These are phyloP conservation scores for Paracamarosporium sp. DNA, from an alignment of 2,329 filamentous ascomycete genomes.

Conservation along the genomic window DNA sequence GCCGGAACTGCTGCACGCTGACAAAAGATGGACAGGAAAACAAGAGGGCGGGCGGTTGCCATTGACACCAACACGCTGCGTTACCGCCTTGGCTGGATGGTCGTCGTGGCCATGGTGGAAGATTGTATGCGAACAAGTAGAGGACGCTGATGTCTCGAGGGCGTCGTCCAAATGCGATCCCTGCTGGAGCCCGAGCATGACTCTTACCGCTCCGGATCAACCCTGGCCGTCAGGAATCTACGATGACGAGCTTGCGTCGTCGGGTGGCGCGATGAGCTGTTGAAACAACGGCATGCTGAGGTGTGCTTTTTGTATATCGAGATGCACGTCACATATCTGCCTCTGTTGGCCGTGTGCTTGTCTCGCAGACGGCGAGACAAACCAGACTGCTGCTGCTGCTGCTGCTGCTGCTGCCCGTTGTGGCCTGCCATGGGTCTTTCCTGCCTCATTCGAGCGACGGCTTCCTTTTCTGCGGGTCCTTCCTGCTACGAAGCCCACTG, in stretches of 20 bases:
- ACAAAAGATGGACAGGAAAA: slow-evolving; percentile 33
- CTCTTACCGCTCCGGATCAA: slow-evolving; percentile 21
- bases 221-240: slow-evolving; percentile 15
- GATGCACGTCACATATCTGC: not conserved
- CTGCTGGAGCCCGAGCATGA: slow-evolving; percentile 13
- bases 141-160: not conserved
- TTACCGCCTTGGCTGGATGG: not conserved
- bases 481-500: not conserved
- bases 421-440: not conserved
- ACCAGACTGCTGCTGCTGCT: not conserved
- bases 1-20: slow-evolving; percentile 34
- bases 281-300: not conserved
- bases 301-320: not conserved
- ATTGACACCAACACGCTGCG: not conserved
- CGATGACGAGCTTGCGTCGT: slow-evolving; percentile 26
- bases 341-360: slow-evolving; percentile 1
- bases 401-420: not conserved
- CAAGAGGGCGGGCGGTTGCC: not conserved
- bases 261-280: slow-evolving; percentile 23
- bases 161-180: slow-evolving; percentile 8
- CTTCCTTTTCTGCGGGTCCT: not conserved
- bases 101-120: not conserved
- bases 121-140: not conserved
- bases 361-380: slow-evolving; percentile 4
- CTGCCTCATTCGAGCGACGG: not conserved